Base-by-base conservation (phyloP, 2,329 filamentous ascomycete genomes). In the Stylonectria norvegica region DNA sequence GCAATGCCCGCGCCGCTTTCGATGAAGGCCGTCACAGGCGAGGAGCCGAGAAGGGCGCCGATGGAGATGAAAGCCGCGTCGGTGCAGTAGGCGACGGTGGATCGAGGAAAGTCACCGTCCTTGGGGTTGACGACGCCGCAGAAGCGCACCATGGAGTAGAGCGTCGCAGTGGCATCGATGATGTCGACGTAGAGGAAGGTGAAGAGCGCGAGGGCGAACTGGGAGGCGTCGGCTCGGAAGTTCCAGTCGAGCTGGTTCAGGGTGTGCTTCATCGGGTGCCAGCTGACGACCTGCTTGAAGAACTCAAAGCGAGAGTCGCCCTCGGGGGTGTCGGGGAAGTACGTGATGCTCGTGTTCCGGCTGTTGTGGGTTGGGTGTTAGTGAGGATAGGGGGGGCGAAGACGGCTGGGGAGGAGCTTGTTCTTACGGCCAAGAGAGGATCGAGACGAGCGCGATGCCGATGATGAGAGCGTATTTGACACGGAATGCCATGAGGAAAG, bases 71-170 rank as follows among this genome's bases (percentile, higher is more conserved):
- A 82, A 11, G 81, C 63, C 1, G 85, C 84, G 49, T 89, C 85
- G 4, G 78, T 79, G 52, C 77, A 84, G 61, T 88, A 89, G 2
- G 89, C 89, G 20, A 91, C 67, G 1, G 89, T 88, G 2, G 86
- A 90, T 28, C 88, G 83, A 37, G 90, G 87, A 48, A 95, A 95
- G 60, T 94, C 88, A n/a, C 83, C 80, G 2, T 84, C 79, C 32
- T 77, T 72, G 50, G 75, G 64, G 56, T 83, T 73, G 50, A 85
- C 78, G 31, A 77, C 75, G 19, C 80, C 79, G 46, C 78, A 82
- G 65, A 88, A 88, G 16, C 83, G 81, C 2, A 85, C 85, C 85
- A 89, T 89, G n/a, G 83, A 85, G 65, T 88, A 89, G 25, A 89
- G 67, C 1, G 85, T 89, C 29, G 84, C 85, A 0, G 85, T 89